These are phyloP conservation scores for Firmiana major DNA, from an alignment of 345 rosid genomes.

Conservation along the genomic window DNA sequence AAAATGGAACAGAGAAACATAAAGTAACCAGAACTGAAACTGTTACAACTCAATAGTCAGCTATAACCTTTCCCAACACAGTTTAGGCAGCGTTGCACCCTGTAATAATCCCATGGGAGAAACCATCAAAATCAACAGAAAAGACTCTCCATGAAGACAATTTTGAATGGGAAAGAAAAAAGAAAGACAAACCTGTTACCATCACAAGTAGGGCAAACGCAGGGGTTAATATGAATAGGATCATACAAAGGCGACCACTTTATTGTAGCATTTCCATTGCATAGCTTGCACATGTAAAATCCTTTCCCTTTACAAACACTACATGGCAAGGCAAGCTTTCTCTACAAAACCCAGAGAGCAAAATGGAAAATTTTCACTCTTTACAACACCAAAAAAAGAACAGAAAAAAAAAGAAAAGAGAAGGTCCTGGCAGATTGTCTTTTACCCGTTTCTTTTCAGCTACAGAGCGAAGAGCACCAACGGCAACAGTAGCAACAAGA, in stretches of 20 bases:
- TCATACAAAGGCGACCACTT: constrained; percentile 81
- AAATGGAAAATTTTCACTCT: neutral
- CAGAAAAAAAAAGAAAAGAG: neutral
- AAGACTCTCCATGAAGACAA: neutral
- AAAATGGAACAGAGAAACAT: neutral
- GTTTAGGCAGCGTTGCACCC: constrained; percentile 79
- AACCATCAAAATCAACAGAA: neutral
- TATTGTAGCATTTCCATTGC: constrained; percentile 67
- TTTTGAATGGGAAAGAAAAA: neutral
- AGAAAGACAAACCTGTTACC: constrained; percentile 61
- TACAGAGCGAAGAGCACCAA: constrained; percentile 36
- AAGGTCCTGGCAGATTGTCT: neutral
- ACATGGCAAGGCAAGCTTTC: constrained; percentile 50
- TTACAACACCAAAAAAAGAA: neutral
- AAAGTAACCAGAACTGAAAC: neutral
- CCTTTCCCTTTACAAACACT: constrained; percentile 70
- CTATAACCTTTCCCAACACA: constrained; percentile 60
- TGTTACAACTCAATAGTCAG: constrained; percentile 13
- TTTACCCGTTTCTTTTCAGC: constrained; percentile 42
- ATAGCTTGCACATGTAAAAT: constrained; percentile 75
- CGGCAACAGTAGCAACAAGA: constrained; percentile 36
- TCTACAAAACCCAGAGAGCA: constrained; percentile 26
- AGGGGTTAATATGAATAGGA: constrained; percentile 71
- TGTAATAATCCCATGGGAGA: constrained; percentile 25
- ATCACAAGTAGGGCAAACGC: constrained; percentile 91